Evolutionary conservation across 495 filamentous ascomycete species (phyloP), one percentile per base, ranked within the genome.

Genomic region (Geoglossum glabrum): DNA sequence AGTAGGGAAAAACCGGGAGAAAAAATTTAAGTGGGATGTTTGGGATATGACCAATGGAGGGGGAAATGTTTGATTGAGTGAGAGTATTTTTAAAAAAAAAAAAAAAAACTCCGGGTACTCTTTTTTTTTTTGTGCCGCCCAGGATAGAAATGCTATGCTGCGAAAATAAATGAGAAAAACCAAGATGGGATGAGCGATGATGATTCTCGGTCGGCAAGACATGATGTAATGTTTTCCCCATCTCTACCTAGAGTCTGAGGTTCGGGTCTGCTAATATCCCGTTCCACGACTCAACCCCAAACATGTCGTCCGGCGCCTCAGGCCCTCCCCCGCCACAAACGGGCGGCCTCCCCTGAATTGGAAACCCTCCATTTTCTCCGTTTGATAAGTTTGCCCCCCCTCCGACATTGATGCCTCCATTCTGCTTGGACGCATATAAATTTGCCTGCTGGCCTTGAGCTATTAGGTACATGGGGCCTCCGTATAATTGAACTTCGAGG

Each of bases 401-500:
- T 15, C 17, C 56, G 7, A 46, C 17, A 26, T 38, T 27, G 21
- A 45, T 33, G 56, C 6, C 4, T 10, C 54, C 55, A 6, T 23
- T 15, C 10, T 49, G 34, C 8, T 45, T 28, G 8, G 56, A 21
- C 21, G 54, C n/a, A 10, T 21, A 23, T 10, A 49, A 54, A 19
- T 8, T 28, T 25, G 10, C 58, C 10, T 65, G 61, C 51, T 67
- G 65, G 30, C 63, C 66, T 45, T 74, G 73, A n/a, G n/a, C n/a
- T 59, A 72, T 65, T n/a, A 78, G 63, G 60, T 78, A 80, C 43
- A 79, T 61, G 23, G 77, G 76, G 7, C 73, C 74, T n/a, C n/a
- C n/a, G 57, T 76, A 76, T 10, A 78, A 60, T 59, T 79, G 77
- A 10, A 74, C 77, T 64, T 79, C 75, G 40, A 76, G 65, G 55